Percentiles rank a stretch among this genome's conserved stretches.
These are phyloP conservation scores for Pleurotus salmoneostramineus DNA, from an alignment of 768 basidiomycete genomes.

Conservation along the genomic window DNA sequence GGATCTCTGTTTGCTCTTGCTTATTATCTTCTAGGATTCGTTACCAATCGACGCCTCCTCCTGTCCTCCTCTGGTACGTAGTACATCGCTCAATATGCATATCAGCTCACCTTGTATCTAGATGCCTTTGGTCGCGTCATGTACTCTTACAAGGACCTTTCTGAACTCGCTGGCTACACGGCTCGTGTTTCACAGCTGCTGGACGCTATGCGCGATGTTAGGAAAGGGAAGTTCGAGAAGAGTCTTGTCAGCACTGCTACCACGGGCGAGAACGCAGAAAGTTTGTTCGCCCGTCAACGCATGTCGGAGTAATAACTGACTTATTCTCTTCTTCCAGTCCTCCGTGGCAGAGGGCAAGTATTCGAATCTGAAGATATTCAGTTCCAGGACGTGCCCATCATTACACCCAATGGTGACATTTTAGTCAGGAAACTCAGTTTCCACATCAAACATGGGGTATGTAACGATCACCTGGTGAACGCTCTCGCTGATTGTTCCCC, in stretches of 20 bases:
- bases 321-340: conserved; percentile 40
- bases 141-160: conserved; percentile 96
- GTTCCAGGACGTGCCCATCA: conserved; percentile 91
- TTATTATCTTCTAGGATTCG: conserved; percentile 59
- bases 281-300: conserved; percentile 38
- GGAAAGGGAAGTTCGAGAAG: conserved; percentile 84
- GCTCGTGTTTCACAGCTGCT: conserved; percentile 85
- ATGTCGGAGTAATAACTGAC: not conserved
- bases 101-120: conserved; percentile 15
- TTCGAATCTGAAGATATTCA: conserved; percentile 85
- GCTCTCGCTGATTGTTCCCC: conserved; percentile 6
- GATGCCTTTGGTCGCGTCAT: conserved; percentile 95
- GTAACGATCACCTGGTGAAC: conserved; percentile 11
- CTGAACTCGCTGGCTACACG: conserved; percentile 95
- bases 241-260: conserved; percentile 73
- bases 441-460: conserved; percentile 81
- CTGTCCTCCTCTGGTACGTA: conserved; percentile 75
- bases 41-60: conserved; percentile 90
- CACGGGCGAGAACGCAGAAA: conserved; percentile 69
- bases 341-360: conserved; percentile 74
- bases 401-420: conserved; percentile 94
- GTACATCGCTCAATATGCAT: not conserved
- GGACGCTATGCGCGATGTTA: conserved; percentile 87
- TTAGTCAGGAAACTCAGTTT: conserved; percentile 84
- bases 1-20: not conserved